Base-by-base conservation (phyloP, 2,329 filamentous ascomycete species). In the Aspergillus jensenii region DNA sequence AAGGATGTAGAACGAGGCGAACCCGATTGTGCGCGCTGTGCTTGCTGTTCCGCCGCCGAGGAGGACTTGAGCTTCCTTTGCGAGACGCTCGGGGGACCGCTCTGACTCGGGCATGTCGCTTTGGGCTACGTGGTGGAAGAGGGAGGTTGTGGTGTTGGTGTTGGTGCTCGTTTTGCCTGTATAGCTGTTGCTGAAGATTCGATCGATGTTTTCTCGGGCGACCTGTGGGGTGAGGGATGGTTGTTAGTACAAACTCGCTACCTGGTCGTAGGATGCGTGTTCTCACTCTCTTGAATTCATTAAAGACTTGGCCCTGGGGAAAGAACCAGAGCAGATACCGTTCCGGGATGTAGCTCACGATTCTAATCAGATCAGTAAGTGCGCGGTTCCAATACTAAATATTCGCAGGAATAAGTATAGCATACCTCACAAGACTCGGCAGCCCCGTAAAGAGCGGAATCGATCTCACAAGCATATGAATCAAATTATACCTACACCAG, bases 41-140 rank as follows among this genome's bases (percentile, higher is more conserved):
- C 70, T 74, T 12, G 65, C 63, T 9, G 67, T 63, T 11, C 68
- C 71, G 17, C 67, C 67, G 19, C 61, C 66, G 6, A 72, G 50
- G 2, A 74, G 58, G 2, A 64, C 56, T 31, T 62, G 60, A 9
- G 68, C 68, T 60, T 74, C 71, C n/a, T 69, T 62, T 49, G 62
- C 56, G n/a, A 73, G 64, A 6, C 71, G 68, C 6, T 55, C 48
- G 2, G 58, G 56, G 61, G 14, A 52, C 55, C 4, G 65, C 59
- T 9, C 50, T 53, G 9, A 62, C 48, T 6, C 49, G 47, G 35
- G 68, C 68, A 51, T 51, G 19, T 41, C 37, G 21, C 58, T 73
- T 73, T 31, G 73, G 65, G 6, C 69, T 67, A 45, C 58, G 61
- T 19, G 65, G 64, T 7, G 65, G 48, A n/a, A 59, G 12, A 47